Evolutionary conservation across 2,329 filamentous ascomycete genomes (phyloP).

Genomic region (Aureobasidium sp.): DNA sequence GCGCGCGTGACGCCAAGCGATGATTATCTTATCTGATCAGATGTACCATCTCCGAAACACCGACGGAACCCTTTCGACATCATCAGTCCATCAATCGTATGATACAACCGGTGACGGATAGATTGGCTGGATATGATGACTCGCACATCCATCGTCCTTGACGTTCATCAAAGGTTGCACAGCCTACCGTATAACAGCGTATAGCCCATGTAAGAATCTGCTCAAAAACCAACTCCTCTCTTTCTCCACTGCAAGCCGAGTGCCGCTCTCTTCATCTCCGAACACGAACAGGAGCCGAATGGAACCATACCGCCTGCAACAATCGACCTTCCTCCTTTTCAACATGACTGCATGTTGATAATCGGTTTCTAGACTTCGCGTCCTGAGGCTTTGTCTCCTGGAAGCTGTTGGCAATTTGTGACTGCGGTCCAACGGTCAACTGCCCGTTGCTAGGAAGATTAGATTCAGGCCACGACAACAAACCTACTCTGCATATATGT

Average conservation of each 20-base stretch:
- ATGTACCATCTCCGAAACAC: too few relatives aligned
- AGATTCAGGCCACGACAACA: not conserved
- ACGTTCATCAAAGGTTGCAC: not conserved
- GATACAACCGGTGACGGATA: not conserved
- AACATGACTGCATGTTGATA: not conserved
- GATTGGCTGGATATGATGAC: conserved; percentile 8
- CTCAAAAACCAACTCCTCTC: not conserved
- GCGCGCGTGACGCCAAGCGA: not conserved
- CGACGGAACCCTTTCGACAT: not conserved
- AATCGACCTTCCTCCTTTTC: not conserved
- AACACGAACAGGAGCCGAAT: not conserved
- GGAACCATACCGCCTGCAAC: not conserved
- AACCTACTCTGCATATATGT: not conserved
- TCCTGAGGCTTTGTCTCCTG: not conserved
- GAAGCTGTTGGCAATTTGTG: conserved; percentile 10
- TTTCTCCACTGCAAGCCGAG: not conserved
- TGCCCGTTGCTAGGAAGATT: conserved; percentile 12
- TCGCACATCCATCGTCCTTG: not conserved
- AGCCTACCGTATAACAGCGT: not conserved
- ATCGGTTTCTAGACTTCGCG: not conserved
- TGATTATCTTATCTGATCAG: conserved; percentile 6
- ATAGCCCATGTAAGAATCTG: not conserved
- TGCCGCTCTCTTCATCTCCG: conserved; percentile 3
- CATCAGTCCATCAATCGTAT: not conserved
- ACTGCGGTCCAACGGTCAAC: not conserved